Evolutionary conservation across 352 stramenopile genomes (phyloP), one percentile per base, ranked within the genome.

Genomic region (Pythium plurisporium): DNA sequence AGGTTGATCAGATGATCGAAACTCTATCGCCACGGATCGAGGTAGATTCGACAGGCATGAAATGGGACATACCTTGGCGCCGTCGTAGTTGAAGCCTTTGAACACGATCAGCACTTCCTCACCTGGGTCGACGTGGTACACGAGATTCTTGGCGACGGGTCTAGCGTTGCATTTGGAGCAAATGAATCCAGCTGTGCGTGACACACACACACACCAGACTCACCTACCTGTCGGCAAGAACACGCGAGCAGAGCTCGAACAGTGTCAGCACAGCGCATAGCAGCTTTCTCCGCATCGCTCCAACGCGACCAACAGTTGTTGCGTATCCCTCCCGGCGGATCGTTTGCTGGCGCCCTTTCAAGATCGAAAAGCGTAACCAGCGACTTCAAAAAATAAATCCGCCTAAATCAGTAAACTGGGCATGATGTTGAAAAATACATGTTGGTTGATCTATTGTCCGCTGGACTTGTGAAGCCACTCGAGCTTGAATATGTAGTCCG

Each of bases 81-180:
- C 76, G 25, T 76, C 62, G 11, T 67, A 64, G 45, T 86, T 91
- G 64, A 91, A 94, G 34, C 86, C 87, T 56, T 83, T 87, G 40
- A 97, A 70, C 51, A 74, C 76, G 49, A 97, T 65, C 19, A 96
- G 79, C 40, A 83, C 67, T 41, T 97, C 86, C 8, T 77, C 65
- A 20, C 76, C 84, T 27, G 76, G 70, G 17, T 78, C 63, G 3
- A 95, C 80, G 46, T 90, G 83, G 27, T 87, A 88, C 52, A 91
- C 73, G 27, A 89, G 60, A 51, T 91, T 79, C 30, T 77, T 77
- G 5, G 80, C 83, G 43, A 93, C 74, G 2, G 70, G 75, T 14
- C 72, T 87, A 30, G 23, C 25, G 15, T 23, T 4, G 36, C 5
- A 15, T n/a, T 22, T 4, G 25, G 15, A 22, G 14, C 14, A 23